Conservation (phyloP, 345 rosid genomes). For the Hibiscus mutabilis region DNA sequence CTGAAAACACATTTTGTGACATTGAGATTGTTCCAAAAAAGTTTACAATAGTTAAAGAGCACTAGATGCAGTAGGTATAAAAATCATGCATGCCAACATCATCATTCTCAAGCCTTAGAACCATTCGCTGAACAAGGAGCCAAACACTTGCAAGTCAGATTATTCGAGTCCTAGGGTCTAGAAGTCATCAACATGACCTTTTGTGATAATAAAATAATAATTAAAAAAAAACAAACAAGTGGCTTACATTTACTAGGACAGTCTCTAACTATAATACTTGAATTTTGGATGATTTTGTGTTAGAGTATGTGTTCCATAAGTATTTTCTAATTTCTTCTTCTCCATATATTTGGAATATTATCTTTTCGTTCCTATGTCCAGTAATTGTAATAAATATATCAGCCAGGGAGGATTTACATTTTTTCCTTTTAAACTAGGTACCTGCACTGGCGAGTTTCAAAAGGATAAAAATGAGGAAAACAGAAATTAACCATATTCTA, state of each 20-base stretch:
- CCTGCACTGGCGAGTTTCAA: too few relatives aligned
- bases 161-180: background rate
- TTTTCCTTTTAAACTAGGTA: too few relatives aligned
- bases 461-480: too few relatives aligned
- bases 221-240: background rate
- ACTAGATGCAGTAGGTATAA: background rate
- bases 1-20: background rate
- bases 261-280: background rate
- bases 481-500: too few relatives aligned
- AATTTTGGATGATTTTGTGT: background rate
- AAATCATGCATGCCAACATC: background rate
- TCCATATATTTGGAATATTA: too few relatives aligned
- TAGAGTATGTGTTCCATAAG: too few relatives aligned
- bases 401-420: too few relatives aligned
- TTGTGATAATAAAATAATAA: background rate
- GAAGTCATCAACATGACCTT: background rate
- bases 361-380: too few relatives aligned
- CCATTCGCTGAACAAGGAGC: background rate
- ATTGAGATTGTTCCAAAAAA: background rate
- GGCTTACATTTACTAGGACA: background rate
- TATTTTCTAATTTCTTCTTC: too few relatives aligned
- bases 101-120: constrained; percentile 2
- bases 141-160: background rate
- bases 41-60: background rate
- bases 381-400: too few relatives aligned